Evolutionary conservation across 106 monocot genomes (phyloP), one percentile per base, ranked within the genome.

Genomic region (Platanthera zijinensis): DNA sequence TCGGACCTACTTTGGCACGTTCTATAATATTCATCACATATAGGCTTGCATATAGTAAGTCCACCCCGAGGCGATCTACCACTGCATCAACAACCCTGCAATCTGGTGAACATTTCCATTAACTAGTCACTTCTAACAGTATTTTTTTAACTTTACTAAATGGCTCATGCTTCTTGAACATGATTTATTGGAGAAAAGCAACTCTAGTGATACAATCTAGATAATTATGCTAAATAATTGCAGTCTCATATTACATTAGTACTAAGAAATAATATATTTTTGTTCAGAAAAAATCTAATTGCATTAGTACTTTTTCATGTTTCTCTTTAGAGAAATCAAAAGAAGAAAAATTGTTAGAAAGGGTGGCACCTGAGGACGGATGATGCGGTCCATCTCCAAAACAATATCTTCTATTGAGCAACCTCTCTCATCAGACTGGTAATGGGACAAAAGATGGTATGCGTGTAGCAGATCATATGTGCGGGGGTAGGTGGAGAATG

Each of bases 401-500:
- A 99, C 75, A 56, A 94, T 87, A 80, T 99, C 90, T 84, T 94
- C 94, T 64, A 99, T 63, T 49, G 74, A 73, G 74, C 99, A 99
- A 63, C 84, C 86, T 73, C 87, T 77, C 8, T 71, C 80, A 52
- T 17, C 72, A 63, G 71, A 79, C 62, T 86, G 72, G 19, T 92
- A 94, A 69, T 87, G 88, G 15, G 99, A 99, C 63, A 99, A 94
- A 68, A 99, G 77, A 84, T 88, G 87, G 74, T 68, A 92, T 53
- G 92, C 94, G 81, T 99, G 99, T 51, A 99, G 80, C 50, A 99
- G 77, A 73, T 94, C 99, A 85, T 99, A 99, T 57, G 99, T 89
- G 0, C 99, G 91, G 70, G 99, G 99, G 78, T 99, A 99, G 8
- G 94, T 99, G 59, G 99, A 99, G 76, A 99, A 99, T 3, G 99